Evolutionary conservation across 257 asterid genomes (phyloP).

Genomic region (Fraxinus americana): DNA sequence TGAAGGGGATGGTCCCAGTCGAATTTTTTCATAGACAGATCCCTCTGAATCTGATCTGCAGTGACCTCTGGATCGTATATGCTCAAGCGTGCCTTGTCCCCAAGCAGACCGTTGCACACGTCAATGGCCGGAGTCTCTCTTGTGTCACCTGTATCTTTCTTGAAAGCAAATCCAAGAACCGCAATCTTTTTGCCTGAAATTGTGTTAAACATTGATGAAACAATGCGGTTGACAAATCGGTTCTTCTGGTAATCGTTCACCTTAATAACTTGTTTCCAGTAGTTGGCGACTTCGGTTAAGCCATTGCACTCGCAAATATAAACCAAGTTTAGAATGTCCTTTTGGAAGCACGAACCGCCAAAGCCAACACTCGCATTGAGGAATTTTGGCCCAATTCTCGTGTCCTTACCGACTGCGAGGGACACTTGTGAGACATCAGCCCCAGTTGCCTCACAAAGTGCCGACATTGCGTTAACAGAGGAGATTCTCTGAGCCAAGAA

Average conservation of each 20-base stretch:
- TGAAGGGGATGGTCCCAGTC: conserved; percentile 53
- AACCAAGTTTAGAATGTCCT: conserved; percentile 51
- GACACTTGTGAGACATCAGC: conserved; percentile 51
- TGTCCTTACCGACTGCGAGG: conserved; percentile 48
- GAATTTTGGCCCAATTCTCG: conserved; percentile 54
- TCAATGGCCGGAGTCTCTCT: conserved; percentile 59
- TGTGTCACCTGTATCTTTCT: conserved; percentile 61
- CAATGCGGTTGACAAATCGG: conserved; percentile 47
- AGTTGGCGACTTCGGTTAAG: conserved; percentile 48
- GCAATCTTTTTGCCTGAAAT: conserved; percentile 51
- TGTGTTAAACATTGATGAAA: conserved; percentile 59
- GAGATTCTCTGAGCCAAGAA: conserved; percentile 70
- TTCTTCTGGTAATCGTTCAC: conserved; percentile 55
- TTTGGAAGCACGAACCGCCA: conserved; percentile 64
- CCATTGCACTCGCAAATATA: conserved; percentile 61
- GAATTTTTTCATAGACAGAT: conserved; percentile 43
- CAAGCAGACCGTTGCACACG: conserved; percentile 48
- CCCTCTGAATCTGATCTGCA: conserved; percentile 43
- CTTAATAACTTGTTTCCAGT: conserved; percentile 59
- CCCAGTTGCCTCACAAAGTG: conserved; percentile 52
- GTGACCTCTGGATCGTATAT: conserved; percentile 60
- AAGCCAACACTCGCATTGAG: conserved; percentile 60
- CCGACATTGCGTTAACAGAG: conserved; percentile 51
- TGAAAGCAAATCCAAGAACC: conserved; percentile 53
- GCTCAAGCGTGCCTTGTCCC: conserved; percentile 45